Conservation (phyloP, 2,329 filamentous ascomycete species). For the Apiospora phragmitis region DNA sequence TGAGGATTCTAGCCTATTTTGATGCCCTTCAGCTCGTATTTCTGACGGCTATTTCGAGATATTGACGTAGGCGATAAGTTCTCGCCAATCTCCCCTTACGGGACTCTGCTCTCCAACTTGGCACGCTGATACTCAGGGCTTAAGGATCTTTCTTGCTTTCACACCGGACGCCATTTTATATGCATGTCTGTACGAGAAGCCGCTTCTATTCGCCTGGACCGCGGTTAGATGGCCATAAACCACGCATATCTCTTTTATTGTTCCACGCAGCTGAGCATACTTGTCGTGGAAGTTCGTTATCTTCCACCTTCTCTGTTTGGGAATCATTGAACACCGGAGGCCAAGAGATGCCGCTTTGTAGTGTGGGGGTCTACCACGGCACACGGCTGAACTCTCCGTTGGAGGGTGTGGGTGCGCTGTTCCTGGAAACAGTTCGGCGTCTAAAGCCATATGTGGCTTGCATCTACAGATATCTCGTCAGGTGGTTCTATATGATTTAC, state of each 20-base stretch:
- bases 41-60: neutral
- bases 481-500: constrained; percentile 3
- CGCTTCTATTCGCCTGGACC: neutral
- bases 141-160: neutral
- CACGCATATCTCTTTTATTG: neutral
- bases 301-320: neutral
- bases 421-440: neutral
- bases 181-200: neutral
- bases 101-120: neutral
- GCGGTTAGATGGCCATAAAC: neutral
- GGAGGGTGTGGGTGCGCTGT: neutral
- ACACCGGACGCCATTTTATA: neutral
- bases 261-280: neutral
- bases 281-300: neutral
- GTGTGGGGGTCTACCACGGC: neutral
- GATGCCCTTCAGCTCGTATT: neutral
- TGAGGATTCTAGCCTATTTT: neutral
- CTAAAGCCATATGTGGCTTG: neutral
- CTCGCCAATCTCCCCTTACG: neutral
- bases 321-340: neutral
- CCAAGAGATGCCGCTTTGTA: neutral
- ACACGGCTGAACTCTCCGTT: neutral
- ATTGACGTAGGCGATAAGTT: neutral
- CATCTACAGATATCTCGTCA: neutral
- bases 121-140: neutral